Base-by-base conservation (phyloP, 2,329 filamentous ascomycete species). In the Sphaerulina musiva region DNA sequence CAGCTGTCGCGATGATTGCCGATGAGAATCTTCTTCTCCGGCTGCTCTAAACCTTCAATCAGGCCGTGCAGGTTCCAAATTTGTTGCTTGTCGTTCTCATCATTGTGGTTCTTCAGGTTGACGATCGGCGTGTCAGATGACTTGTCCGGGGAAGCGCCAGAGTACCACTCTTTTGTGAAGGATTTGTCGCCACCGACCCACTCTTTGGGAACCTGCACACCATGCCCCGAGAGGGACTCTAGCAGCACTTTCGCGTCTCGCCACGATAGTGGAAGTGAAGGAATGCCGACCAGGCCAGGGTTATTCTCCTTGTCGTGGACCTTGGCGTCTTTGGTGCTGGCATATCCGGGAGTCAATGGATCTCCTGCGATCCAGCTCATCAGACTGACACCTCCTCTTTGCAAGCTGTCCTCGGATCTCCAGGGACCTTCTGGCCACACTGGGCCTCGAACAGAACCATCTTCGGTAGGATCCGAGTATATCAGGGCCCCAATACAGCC, bases 1-100 rank as follows among this genome's bases (percentile, higher is more conserved):
- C 89, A 95, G 0, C 89, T 83, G 70, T 98, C 93, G 17, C 93
- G 89, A 68, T 95, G 92, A 70, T 91, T 96, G 48, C 93, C 93
- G 52, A 98, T 80, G 53, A 96, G 85, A 66, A 97, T 84, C 53
- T 85, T 87, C 72, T 95, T 92, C 56, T 87, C 81, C 1, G 78
- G 78, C 67, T 93, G 85, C 71, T 97, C 93, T 54, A 89, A 77
- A n/a, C 93, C 93, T 10, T 78, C 74, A 48, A 98, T 91, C 51
- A 84, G 81, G 32, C 88, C 91, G 64, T 95, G 83, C 0, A 97
- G 83, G 66, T 98, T 98, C 80, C 89, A 95, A 57, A 98, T 93
- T 5, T 85, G 82, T 69, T 95, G 89, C 67, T 86, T 79, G 54
- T 86, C 80, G 10, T 83, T 80, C 68, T 95, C 90, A 62, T 95